Evolutionary conservation across 176 grass and related monocot genomes (phyloP), one percentile per base, ranked within the genome.

Genomic region (Puya raimondii): DNA sequence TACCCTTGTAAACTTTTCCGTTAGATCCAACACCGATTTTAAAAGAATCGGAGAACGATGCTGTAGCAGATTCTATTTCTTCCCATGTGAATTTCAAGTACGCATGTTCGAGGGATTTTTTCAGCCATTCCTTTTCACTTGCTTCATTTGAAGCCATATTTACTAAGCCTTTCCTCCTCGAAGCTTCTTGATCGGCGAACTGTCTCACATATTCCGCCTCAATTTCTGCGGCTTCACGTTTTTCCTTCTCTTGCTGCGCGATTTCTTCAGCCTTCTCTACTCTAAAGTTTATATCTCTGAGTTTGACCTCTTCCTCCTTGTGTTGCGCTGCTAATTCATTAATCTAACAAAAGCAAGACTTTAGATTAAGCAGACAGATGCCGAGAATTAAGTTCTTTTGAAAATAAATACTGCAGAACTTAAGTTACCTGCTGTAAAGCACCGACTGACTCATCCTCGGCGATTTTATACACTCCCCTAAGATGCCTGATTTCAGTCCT

Each of bases 1-100:
- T 87, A 47, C 89, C 93, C 82, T 86, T 92, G 64, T 90, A 97
- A 50, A 97, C 93, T 5, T 76, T 85, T 51, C 93, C 93, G 47
- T 75, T 79, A 21, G 89, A 77, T 63, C 93, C 93, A 16, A 77
- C 72, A 65, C 89, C 93, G 49, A 92, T 85, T 68, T 76, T 89
- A 33, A 77, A 65, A 12, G 74, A 51, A 48, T 85, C 81, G n/a
- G 86, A 97, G 70, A 97, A 97, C 2, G 86, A 87, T 64, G 77
- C 83, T 47, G 93, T 92, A 49, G 84, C 93, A 85, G 27, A 81
- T 26, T 83, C 74, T 26, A 92, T 90, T 63, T 97, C 94, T 68
- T 87, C 85, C 94, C 94, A 97, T 52, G 82, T 85, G 64, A 85
- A 97, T 66, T 53, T 78, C 29, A 49, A 68, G 70, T 82, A 85